Evolutionary conservation across 495 filamentous ascomycete species (phyloP).

Genomic region (Chaetomium fimeti): DNA sequence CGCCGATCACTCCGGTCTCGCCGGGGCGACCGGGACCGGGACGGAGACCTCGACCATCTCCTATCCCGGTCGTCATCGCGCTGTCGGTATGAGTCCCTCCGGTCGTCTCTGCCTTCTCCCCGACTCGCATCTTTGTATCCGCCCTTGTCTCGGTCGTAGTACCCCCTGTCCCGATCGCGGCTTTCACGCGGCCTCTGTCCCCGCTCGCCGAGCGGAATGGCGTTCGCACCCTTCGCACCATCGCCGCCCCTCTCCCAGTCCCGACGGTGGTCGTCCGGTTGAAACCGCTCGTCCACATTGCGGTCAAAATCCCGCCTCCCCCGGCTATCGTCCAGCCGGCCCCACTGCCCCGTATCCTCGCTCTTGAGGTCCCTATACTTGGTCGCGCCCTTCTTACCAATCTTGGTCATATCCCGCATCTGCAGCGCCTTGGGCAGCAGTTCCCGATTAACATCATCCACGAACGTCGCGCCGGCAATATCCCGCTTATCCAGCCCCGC

Average conservation of each 20-base stretch:
- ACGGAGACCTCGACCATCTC: conserved; percentile 34
- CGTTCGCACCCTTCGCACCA: conserved; percentile 59
- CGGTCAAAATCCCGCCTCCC: conserved; percentile 45
- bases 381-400: conserved; percentile 89
- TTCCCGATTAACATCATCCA: conserved; percentile 80
- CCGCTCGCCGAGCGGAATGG: conserved; percentile 57
- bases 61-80: conserved; percentile 31
- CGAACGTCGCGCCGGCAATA: conserved; percentile 74
- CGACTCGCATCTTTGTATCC: conserved; percentile 36
- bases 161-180: conserved; percentile 34
- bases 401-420: conserved; percentile 86
- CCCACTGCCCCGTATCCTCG: conserved; percentile 92
- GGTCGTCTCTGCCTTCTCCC: conserved; percentile 28
- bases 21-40: conserved; percentile 44
- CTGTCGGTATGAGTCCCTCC: conserved; percentile 33
- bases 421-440: conserved; percentile 90
- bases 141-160: conserved; percentile 28
- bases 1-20: conserved; percentile 52
- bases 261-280: conserved; percentile 58
- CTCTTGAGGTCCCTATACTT: conserved; percentile 82
- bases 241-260: conserved; percentile 35
- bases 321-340: conserved; percentile 57
- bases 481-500: conserved; percentile 73
- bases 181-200: conserved; percentile 44
- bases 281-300: conserved; percentile 65